These are phyloP conservation scores for Galeopsis tetrahit DNA, from an alignment of 257 asterid species.

Conservation along the genomic window DNA sequence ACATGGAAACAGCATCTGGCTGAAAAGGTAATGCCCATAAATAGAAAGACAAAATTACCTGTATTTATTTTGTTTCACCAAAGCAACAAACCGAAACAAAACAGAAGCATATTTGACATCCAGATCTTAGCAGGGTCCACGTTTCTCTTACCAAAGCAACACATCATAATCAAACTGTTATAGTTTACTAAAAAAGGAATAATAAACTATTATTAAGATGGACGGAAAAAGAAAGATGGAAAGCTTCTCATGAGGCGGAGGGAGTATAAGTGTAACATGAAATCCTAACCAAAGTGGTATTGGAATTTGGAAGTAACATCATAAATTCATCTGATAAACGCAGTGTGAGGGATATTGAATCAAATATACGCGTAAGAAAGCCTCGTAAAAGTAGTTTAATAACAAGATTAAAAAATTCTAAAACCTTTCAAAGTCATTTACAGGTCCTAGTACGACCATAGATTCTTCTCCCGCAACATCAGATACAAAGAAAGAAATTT, in stretches of 20 bases:
- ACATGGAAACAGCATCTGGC: not conserved
- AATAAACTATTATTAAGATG: too few relatives aligned
- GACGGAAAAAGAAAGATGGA: too few relatives aligned
- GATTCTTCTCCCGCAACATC: slow-evolving; percentile 38
- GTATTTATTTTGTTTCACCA: not conserved
- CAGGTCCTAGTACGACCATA: slow-evolving; percentile 37
- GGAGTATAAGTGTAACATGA: too few relatives aligned
- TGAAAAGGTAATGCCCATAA: not conserved
- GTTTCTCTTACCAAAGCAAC: too few relatives aligned
- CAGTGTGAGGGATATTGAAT: too few relatives aligned
- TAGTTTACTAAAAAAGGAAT: too few relatives aligned
- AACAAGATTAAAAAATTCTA: not conserved
- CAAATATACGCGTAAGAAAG: not conserved
- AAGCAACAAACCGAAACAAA: not conserved
- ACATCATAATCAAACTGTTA: too few relatives aligned
- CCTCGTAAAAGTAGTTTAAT: not conserved
- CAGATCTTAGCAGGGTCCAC: not conserved
- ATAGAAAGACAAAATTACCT: not conserved
- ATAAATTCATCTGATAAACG: too few relatives aligned
- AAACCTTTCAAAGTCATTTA: slow-evolving; percentile 40
- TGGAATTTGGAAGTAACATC: not conserved
- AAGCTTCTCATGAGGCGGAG: too few relatives aligned
- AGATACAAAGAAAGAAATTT: slow-evolving; percentile 1
- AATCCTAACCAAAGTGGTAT: not conserved
- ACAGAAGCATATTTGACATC: not conserved